Conservation (phyloP, 2,329 filamentous ascomycete species). For the Raffaelea deltoideospora region DNA sequence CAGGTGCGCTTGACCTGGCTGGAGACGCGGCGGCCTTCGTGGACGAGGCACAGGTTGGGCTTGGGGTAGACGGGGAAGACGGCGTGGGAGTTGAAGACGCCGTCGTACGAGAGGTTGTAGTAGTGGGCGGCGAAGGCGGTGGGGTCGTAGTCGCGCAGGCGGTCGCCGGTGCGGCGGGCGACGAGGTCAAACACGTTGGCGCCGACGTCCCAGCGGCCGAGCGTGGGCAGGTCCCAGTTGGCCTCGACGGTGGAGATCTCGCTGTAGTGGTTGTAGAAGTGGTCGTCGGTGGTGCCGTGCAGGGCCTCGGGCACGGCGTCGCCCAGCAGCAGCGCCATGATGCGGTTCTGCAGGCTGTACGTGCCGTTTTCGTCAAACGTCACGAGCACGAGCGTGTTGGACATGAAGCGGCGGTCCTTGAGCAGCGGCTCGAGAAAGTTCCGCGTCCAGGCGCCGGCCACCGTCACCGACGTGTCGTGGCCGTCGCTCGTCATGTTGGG, state of each 20-base stretch:
- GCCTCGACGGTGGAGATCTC: constrained; percentile 49
- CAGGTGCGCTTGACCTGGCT: constrained; percentile 11
- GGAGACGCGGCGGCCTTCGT: constrained; percentile 11
- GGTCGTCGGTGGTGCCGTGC: constrained; percentile 50
- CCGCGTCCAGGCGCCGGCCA: constrained; percentile 53
- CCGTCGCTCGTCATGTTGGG: constrained; percentile 65
- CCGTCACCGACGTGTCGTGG: constrained; percentile 57
- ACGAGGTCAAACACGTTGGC: constrained; percentile 54
- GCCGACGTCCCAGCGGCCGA: constrained; percentile 57
- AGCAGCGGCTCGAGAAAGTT: constrained; percentile 58
- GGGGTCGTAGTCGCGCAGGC: constrained; percentile 9
- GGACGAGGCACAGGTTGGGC: constrained; percentile 14
- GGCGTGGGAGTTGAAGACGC: constrained; percentile 13
- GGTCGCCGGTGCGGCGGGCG: constrained; percentile 45
- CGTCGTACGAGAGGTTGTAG: constrained; percentile 15
- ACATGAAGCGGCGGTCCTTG: constrained; percentile 53
- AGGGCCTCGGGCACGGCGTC: constrained; percentile 53
- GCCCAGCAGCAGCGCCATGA: constrained; percentile 58
- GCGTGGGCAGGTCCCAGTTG: constrained; percentile 55
- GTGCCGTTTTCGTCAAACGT: constrained; percentile 69
- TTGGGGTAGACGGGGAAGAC: constrained; percentile 12
- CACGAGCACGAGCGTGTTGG: constrained; percentile 59
- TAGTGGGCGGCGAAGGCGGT: constrained; percentile 7
- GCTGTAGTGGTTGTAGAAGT: constrained; percentile 62
- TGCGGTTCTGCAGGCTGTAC: constrained; percentile 50